Base-by-base conservation (phyloP, 495 filamentous ascomycete species). In the Trypethelium eluteriae region DNA sequence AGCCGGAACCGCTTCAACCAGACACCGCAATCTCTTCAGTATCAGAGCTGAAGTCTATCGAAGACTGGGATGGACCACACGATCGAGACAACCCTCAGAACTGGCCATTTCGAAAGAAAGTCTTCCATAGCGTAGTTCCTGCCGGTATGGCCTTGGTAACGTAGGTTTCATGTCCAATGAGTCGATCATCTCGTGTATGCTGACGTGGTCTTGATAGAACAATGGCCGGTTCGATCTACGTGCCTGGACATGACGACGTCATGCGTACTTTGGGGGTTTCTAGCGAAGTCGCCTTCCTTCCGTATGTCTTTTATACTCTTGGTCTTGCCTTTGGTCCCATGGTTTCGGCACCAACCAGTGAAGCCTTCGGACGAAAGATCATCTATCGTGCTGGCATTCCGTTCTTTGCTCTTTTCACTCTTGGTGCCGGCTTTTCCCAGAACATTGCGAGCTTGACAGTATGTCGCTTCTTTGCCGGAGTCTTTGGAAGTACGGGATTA, bases 71-170 rank as follows among this genome's bases (percentile, higher is more conserved):
- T 46, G 73, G 73, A 2, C 72, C 73, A 10, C 44, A 72, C 61
- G 78, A 79, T 65, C 74, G 71, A 14, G 74, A 70, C n/a, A 78
- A 79, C 57, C 76, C 78, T 18, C 41, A 64, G 25, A 79, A 79
- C 64, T 79, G 78, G 78, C 62, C 68, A 1, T 25, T 73, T 2
- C 67, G 64, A 56, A 62, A 65, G n/a, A 68, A 67, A 16, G 39
- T 70, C 7, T 78, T 76, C 62, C 72, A 77, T 56, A 63, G 66
- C 6, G 44, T 63, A 10, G 39, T 70, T 3, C 56, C 65, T 35
- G 36, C 65, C 39, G 65, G 49, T 3, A 67, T 67, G 35, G 65
- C 65, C 32, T 62, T 67, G 18, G 18, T 62, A 4, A 59, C 44
- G 65, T 62, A 44, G 16, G 65, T 25, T 18, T 34, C 59, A 9